Evolutionary conservation across 2,329 filamentous ascomycete species (phyloP).

Genomic region (Botrytis deweyae): DNA sequence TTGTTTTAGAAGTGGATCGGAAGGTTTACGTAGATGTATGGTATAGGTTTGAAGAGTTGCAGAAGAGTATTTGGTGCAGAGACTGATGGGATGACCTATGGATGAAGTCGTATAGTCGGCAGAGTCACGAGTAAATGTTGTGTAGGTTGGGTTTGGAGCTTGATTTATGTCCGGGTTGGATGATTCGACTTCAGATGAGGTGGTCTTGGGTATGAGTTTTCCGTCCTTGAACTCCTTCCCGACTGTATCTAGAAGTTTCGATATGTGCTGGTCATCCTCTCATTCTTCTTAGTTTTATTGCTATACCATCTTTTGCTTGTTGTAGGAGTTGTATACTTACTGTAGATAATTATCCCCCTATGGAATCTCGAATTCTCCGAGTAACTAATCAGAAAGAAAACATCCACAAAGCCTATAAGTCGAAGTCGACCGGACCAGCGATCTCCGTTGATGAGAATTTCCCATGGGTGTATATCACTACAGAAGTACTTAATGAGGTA

Average conservation of each 20-base stretch:
- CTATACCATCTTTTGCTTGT: background rate
- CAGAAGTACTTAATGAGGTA: background rate
- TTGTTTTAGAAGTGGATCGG: constrained; percentile 21
- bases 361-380: constrained; percentile 39
- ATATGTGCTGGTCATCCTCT: constrained; percentile 25
- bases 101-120: constrained; percentile 19
- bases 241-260: constrained; percentile 10
- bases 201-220: background rate
- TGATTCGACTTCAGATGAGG: background rate
- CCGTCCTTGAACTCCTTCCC: constrained; percentile 10
- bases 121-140: constrained; percentile 22
- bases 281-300: background rate
- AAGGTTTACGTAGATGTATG: constrained; percentile 22
- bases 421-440: constrained; percentile 40
- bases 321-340: background rate
- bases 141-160: background rate
- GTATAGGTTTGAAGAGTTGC: constrained; percentile 20
- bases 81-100: constrained; percentile 24
- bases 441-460: constrained; percentile 39
- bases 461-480: constrained; percentile 41
- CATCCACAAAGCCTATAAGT: constrained; percentile 41
- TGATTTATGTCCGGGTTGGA: background rate
- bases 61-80: constrained; percentile 20
- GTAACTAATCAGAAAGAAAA: constrained; percentile 41
- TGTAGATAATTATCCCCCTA: constrained; percentile 33